phyloP scores from a whole-genome alignment of 2,329 filamentous ascomycete genomes.

The Monilinia vaccinii-corymbosi region DNA sequence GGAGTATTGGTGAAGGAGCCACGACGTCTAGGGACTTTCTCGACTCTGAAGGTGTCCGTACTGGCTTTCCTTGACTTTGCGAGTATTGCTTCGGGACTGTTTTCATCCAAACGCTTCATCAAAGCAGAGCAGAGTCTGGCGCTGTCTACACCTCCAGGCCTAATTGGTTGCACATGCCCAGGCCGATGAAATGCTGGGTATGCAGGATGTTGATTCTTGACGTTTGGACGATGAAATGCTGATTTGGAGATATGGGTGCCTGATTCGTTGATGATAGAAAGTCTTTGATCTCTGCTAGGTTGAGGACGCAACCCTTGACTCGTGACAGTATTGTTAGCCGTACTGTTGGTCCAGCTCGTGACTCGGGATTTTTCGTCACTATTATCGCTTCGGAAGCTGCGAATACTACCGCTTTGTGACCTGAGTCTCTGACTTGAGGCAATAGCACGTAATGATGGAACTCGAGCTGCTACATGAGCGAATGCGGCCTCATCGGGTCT shows the following conservation, averaged over 20 bases:
- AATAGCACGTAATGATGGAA: constrained; percentile 42
- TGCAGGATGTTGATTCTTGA: constrained; percentile 24
- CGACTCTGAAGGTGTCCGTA: constrained; percentile 13
- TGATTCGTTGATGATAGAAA: constrained; percentile 57
- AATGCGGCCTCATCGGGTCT: constrained; percentile 37
- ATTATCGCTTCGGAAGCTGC: constrained; percentile 36
- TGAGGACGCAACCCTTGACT: constrained; percentile 27
- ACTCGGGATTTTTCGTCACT: constrained; percentile 52
- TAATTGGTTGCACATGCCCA: constrained; percentile 10
- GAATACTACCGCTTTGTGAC: constrained; percentile 47
- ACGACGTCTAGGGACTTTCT: constrained; percentile 12
- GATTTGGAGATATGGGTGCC: constrained; percentile 36
- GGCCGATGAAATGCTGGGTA: constrained; percentile 20
- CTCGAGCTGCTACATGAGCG: constrained; percentile 38
- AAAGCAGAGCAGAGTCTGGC: constrained; percentile 55
- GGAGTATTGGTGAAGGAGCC: constrained; percentile 15
- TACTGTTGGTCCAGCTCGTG: constrained; percentile 60
- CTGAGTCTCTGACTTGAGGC: constrained; percentile 38
- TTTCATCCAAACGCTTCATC: constrained; percentile 45
- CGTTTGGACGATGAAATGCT: constrained; percentile 26
- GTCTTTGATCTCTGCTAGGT: constrained; percentile 43
- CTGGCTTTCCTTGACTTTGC: constrained; percentile 17
- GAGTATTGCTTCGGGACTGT: constrained; percentile 26
- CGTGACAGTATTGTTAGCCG: constrained; percentile 44
- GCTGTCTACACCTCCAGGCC: constrained; percentile 38